A percentile compares a stretch with the other conserved stretches of the same genome.
Conservation (phyloP, 2,329 filamentous ascomycete species). For the Graphilbum sp. region DNA sequence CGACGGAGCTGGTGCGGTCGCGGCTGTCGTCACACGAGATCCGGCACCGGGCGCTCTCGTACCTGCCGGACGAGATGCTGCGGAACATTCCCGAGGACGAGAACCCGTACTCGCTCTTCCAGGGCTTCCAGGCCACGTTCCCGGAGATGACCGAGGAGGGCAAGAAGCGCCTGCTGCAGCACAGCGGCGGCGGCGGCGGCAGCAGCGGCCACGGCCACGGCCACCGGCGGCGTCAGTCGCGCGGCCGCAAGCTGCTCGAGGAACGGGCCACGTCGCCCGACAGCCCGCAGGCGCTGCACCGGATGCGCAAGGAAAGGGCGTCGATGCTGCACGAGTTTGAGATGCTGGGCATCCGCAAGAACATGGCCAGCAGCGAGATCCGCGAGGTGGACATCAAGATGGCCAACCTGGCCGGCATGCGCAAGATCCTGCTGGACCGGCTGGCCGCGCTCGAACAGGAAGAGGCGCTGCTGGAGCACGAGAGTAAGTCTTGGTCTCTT, state of each 20-base stretch:
- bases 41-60: slow-evolving; percentile 78
- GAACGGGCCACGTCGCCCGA: slow-evolving; percentile 32
- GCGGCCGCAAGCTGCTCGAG: slow-evolving; percentile 62
- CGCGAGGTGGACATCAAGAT: slow-evolving; percentile 95
- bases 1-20: slow-evolving; percentile 85
- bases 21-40: slow-evolving; percentile 85
- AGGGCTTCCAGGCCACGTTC: slow-evolving; percentile 85
- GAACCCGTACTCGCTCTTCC: slow-evolving; percentile 82
- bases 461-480: slow-evolving; percentile 77
- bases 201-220: slow-evolving; percentile 12
- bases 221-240: slow-evolving; percentile 52
- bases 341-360: slow-evolving; percentile 83
- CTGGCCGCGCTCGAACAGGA: slow-evolving; percentile 79
- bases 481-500: slow-evolving; percentile 37
- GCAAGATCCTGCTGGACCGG: slow-evolving; percentile 76
- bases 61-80: slow-evolving; percentile 79
- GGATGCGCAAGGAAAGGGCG: slow-evolving; percentile 66
- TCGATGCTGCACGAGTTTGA: slow-evolving; percentile 72
- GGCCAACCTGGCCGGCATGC: slow-evolving; percentile 81
- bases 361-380: slow-evolving; percentile 95
- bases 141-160: slow-evolving; percentile 54
- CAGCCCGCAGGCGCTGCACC: slow-evolving; percentile 50
- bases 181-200: slow-evolving; percentile 18
- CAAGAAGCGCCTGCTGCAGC: slow-evolving; percentile 41
- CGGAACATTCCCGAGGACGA: slow-evolving; percentile 74